Evolutionary conservation across 2,329 filamentous ascomycete species (phyloP).

Genomic region (Aspergillus ibericus): DNA sequence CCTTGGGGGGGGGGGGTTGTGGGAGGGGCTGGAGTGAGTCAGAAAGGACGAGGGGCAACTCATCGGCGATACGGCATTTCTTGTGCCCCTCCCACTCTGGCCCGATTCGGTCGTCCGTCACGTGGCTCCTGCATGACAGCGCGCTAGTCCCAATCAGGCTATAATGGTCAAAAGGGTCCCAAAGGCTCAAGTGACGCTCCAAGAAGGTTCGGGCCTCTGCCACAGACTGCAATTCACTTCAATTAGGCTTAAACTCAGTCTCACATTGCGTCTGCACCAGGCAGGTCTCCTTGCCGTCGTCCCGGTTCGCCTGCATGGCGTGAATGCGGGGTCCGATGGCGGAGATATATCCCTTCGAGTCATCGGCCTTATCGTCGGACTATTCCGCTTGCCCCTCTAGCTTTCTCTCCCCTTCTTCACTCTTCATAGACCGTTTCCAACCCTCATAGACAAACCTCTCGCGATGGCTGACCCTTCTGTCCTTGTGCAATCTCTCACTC

Average conservation of each 20-base stretch:
- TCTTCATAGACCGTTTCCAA: neutral
- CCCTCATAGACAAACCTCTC: neutral
- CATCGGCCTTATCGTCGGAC: neutral
- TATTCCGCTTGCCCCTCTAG: neutral
- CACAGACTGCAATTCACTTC: neutral
- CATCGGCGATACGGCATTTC: neutral
- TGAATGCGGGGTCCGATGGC: neutral
- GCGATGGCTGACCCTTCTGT: conserved; percentile 45
- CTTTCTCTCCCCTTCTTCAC: too few relatives aligned
- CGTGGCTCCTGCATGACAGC: neutral
- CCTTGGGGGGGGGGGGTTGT: neutral
- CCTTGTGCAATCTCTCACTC: conserved; percentile 57
- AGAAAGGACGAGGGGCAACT: neutral
- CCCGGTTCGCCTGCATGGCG: neutral
- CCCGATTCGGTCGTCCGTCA: neutral
- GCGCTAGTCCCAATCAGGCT: neutral
- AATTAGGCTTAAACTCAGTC: neutral
- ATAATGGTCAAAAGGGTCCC: neutral
- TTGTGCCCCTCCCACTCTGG: neutral
- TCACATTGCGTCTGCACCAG: neutral
- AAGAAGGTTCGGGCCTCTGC: too few relatives aligned
- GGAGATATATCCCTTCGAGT: neutral
- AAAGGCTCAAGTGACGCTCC: too few relatives aligned
- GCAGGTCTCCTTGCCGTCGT: neutral
- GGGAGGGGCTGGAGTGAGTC: neutral